Conservation (phyloP, 345 rosid genomes). For the Erysimum cheiranthoides region DNA sequence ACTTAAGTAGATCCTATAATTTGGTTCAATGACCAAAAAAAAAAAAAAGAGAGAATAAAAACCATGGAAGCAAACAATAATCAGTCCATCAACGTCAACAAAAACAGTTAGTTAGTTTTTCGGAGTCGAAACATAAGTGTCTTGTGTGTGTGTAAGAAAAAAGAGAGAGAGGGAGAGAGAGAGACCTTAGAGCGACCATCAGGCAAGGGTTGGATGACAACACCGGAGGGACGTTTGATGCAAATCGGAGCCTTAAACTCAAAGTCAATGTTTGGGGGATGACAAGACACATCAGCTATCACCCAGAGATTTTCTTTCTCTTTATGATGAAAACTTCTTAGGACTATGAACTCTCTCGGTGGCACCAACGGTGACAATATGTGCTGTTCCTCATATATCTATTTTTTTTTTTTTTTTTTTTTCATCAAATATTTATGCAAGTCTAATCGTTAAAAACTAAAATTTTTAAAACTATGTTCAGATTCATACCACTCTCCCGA, state of each 20-base stretch:
- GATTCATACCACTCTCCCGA: conserved; percentile 58
- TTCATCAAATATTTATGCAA: background rate
- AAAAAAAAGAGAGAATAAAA: too few species aligned
- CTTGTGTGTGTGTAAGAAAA: background rate
- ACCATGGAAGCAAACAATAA: too few species aligned
- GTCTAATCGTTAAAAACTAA: background rate
- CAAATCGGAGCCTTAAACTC: conserved; percentile 15
- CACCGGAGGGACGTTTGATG: conserved; percentile 87
- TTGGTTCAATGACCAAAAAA: too few species aligned
- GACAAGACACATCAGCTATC: conserved; percentile 64
- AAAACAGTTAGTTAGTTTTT: too few species aligned
- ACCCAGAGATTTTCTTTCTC: conserved; percentile 64
- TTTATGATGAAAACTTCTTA: conserved; percentile 61
- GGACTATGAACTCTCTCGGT: conserved; percentile 64
- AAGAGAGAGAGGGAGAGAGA: background rate
- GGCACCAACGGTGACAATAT: conserved; percentile 80
- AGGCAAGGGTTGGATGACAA: conserved; percentile 67
- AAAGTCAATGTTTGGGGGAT: conserved; percentile 33
- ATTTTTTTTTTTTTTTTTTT: conserved; percentile 1
- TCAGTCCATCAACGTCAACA: too few species aligned
- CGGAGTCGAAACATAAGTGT: background rate
- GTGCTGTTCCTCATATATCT: conserved; percentile 73
- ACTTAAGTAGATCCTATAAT: too few species aligned
- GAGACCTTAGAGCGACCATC: conserved; percentile 63
- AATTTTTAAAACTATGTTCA: background rate